Conservation (phyloP, 108 stramenopile genomes). For the Cylindrotheca closterium region DNA sequence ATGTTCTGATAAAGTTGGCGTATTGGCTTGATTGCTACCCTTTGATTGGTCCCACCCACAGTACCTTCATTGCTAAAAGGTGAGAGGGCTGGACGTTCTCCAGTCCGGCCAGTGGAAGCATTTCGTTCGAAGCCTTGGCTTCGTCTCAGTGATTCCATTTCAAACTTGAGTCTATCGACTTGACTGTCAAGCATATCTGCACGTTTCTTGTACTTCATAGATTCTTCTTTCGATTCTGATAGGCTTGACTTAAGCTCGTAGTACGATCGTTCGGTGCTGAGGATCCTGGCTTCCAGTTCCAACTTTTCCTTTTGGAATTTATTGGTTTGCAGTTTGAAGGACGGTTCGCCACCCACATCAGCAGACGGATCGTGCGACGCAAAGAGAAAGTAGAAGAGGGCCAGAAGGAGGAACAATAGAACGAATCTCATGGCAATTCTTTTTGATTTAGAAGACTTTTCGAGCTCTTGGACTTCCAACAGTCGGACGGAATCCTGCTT, state of each 20-base stretch:
- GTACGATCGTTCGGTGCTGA: background rate
- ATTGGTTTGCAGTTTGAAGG: no score
- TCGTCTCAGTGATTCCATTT: no score
- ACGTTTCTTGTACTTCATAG: background rate
- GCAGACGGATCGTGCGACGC: background rate
- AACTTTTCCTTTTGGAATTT: background rate
- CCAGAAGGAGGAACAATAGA: background rate
- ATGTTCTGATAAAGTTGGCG: no score
- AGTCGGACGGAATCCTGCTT: background rate
- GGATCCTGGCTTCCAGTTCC: background rate
- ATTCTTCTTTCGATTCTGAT: background rate
- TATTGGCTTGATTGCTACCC: no score
- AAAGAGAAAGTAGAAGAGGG: background rate
- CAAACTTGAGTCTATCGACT: background rate
- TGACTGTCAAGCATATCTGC: background rate
- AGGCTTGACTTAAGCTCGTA: background rate
- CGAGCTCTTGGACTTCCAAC: no score
- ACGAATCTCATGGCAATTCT: background rate
- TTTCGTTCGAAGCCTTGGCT: no score
- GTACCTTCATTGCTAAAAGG: background rate
- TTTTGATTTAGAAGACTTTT: no score
- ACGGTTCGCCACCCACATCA: background rate
- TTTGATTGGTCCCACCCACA: background rate
- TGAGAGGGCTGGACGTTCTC: background rate
- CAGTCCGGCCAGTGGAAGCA: no score